Evolutionary conservation across 228 moss, liverwort and hornwort species (phyloP), one percentile per base, ranked within the genome.

Genomic region (Sphagnum fallax): DNA sequence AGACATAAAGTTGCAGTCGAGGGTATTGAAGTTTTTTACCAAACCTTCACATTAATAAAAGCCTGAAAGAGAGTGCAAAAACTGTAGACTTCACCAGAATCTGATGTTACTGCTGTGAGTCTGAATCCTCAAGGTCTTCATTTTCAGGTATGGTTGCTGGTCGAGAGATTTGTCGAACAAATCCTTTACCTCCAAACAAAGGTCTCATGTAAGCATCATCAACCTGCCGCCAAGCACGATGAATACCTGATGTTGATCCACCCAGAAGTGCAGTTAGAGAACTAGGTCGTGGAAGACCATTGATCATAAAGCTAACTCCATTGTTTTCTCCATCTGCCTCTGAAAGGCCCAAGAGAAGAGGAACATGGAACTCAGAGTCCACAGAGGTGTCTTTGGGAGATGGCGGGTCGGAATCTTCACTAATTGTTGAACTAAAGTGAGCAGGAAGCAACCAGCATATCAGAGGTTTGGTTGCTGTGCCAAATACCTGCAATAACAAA

Each of bases 141-240:
- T 89, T 83, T 75, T 81, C 89, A 11, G 81, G 78, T 5, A 65
- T 75, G 50, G 81, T 79, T 3, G 76, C 52, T 65, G 71, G 71
- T 52, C 74, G 72, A 0, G 87, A 75, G 11, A 51, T 61, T 60
- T 83, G 78, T 9, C 83, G 92, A 4, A 80, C 83, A 51, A 92
- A 89, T 6, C 92, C 92, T 77, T 87, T 83, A 4, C 92, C 92
- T 32, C 92, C 92, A 70, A 92, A 92, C 50, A 83, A 18, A 13
- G 92, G 92, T 51, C 92, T 83, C 92, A 92, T 92, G 7, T 89
- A 89, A 6, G 79, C 72, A 68, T 92, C 77, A 69, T 92, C 92
- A 67, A 92, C 89, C 67, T 78, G 75, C 50, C 92, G 69, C 92
- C 92, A 92, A 5, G 74, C 3, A 65, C 85, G 79, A 58, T 92